Base-by-base conservation (phyloP, 805 yeast species). In the Candida sithepensis region DNA sequence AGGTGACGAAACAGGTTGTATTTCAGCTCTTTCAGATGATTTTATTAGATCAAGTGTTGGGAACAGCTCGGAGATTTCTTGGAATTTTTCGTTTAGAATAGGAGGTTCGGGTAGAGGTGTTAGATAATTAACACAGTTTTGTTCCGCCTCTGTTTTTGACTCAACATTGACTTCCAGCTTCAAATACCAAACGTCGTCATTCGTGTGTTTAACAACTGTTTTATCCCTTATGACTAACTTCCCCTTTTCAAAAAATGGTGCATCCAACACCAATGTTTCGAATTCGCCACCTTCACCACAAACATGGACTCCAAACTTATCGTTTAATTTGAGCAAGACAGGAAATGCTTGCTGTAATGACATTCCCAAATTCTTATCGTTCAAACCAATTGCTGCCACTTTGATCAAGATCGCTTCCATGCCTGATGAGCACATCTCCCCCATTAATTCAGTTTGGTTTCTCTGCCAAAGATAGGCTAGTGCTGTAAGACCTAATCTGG, bases 241-340 rank as follows among this genome's bases (percentile, higher is more conserved):
- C 34, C 79, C 81, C 41, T 77, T 70, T 28, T 68, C 69, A 68
- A 92, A 94, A 50, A 88, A 84, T 0, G 96, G 96, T 1, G 95
- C 88, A 65, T 94, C 97, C 24, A 94, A 71, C 2, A 92, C 98
- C 55, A 92, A 70, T 0, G 97, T 85, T 64, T 94, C 99, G 65
- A 89, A 94, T 65, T 94, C 99, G 1, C 99, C 99, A 30, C 99
- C 99, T 71, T 94, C 99, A 13, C 99, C 99, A 69, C 99, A 94
- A 0, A 94, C 82, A 64, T 92, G 97, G 13, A 91, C 87, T 2
- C 91, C 96, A 66, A 79, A 91, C 64, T 71, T 68, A 9, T 62
- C 50, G 62, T 90, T 85, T 50, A 91, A 68, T 36, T 70, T 70
- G 12, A 71, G 53, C 61, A 94, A 65, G 0, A 70, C 75, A 1